Percentiles rank a stretch among this genome's conserved stretches.
Evolutionary conservation across 768 basidiomycete species (phyloP).

Genomic region (Mycena belliarum): DNA sequence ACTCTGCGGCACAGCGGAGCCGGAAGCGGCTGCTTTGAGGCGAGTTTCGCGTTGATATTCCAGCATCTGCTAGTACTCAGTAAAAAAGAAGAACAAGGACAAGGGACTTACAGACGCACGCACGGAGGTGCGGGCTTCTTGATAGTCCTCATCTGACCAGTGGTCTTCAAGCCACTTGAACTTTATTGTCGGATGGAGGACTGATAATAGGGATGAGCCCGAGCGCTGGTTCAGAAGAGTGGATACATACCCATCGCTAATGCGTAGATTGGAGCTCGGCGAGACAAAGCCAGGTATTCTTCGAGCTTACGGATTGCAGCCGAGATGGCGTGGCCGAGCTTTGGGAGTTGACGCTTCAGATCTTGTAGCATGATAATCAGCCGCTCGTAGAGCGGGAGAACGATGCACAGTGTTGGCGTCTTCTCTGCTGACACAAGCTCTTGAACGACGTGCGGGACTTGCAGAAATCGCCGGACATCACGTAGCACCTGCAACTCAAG

Average conservation of each 20-base stretch:
- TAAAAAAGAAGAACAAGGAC: background rate
- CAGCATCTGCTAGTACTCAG: background rate
- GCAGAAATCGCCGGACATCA: conserved; percentile 25
- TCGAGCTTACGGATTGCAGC: conserved; percentile 23
- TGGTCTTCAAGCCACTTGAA: background rate
- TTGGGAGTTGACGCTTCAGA: background rate
- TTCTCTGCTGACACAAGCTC: conserved; percentile 29
- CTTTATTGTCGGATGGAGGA: conserved; percentile 24
- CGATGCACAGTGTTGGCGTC: conserved; percentile 31
- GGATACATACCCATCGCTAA: conserved; percentile 21
- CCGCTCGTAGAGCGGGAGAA: conserved; percentile 30
- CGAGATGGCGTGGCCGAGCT: conserved; percentile 8
- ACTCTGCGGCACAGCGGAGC: background rate
- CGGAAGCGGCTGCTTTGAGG: background rate
- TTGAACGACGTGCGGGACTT: conserved; percentile 26
- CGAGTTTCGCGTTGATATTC: background rate
- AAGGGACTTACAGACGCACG: background rate
- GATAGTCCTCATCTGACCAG: background rate
- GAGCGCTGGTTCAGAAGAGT: background rate
- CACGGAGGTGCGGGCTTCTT: background rate
- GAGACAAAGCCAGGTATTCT: conserved; percentile 21
- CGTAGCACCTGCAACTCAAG: conserved; percentile 21
- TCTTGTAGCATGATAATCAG: conserved; percentile 22
- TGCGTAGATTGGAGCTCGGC: conserved; percentile 15
- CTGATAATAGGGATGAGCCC: background rate